Conservation (phyloP, 2,329 filamentous ascomycete species). For the Fusarium haematococcum region DNA sequence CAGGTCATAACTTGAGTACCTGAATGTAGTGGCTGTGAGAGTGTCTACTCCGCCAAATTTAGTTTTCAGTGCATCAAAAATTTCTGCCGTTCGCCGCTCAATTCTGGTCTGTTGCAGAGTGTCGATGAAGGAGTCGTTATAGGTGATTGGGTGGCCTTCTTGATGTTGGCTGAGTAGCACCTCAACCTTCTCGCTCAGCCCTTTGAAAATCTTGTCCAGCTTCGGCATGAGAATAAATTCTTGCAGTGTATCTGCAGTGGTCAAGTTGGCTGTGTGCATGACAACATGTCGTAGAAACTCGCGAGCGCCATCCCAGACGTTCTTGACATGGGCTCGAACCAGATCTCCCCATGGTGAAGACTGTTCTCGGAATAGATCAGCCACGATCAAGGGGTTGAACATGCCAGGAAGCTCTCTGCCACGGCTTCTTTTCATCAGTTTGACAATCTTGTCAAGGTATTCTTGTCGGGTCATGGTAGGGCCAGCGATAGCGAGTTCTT, state of each 20-base stretch:
- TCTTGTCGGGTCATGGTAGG: slow-evolving; percentile 13
- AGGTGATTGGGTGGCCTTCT: slow-evolving; percentile 63
- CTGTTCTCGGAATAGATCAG: slow-evolving; percentile 70
- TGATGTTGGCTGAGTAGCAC: slow-evolving; percentile 60
- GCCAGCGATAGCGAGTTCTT: too few species aligned
- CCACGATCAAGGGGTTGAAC: slow-evolving; percentile 70
- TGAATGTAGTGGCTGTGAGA: too few species aligned
- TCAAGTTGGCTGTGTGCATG: slow-evolving; percentile 24
- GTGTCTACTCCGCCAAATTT: neutral
- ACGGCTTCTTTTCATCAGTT: slow-evolving; percentile 37
- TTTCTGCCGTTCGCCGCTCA: slow-evolving; percentile 2
- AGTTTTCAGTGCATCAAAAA: neutral
- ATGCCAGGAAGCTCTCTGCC: slow-evolving; percentile 68
- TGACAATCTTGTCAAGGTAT: slow-evolving; percentile 38
- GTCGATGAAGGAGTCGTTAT: slow-evolving; percentile 61
- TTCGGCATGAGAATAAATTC: slow-evolving; percentile 27
- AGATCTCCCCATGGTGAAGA: slow-evolving; percentile 64
- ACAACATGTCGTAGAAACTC: slow-evolving; percentile 16
- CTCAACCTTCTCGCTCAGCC: slow-evolving; percentile 54
- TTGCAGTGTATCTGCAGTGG: slow-evolving; percentile 25
- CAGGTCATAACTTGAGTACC: too few species aligned
- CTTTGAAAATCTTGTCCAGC: slow-evolving; percentile 30
- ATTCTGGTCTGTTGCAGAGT: slow-evolving; percentile 48
- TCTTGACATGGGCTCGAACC: slow-evolving; percentile 45
- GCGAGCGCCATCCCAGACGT: slow-evolving; percentile 23